These are phyloP conservation scores for Lagenidium sp. DNA, from an alignment of 352 stramenopile species.

Conservation along the genomic window DNA sequence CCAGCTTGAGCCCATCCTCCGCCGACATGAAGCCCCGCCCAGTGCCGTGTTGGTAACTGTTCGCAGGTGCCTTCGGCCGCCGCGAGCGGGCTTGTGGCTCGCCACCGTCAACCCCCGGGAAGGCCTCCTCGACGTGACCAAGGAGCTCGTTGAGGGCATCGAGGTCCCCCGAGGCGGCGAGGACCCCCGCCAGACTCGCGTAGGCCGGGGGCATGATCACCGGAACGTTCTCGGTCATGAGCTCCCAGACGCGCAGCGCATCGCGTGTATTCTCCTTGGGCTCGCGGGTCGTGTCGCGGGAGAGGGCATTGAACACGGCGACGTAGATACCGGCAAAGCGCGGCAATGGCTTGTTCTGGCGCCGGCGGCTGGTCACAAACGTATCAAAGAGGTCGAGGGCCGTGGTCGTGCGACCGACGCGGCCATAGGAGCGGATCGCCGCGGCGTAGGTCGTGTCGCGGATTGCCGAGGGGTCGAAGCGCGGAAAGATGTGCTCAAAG, in stretches of 20 bases:
- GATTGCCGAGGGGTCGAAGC: conserved; percentile 34
- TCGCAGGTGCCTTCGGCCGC: background rate
- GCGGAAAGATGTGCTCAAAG: conserved; percentile 47
- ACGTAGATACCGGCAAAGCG: conserved; percentile 55
- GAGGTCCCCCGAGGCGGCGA: conserved; percentile 66
- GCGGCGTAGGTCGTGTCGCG: conserved; percentile 46
- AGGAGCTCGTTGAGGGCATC: conserved; percentile 58
- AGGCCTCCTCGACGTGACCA: conserved; percentile 27
- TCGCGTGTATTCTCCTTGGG: conserved; percentile 59
- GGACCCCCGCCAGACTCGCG: conserved; percentile 72
- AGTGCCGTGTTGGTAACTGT: too few relatives aligned
- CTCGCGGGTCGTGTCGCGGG: conserved; percentile 47
- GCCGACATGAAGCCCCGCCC: too few relatives aligned
- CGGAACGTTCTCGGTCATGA: conserved; percentile 60
- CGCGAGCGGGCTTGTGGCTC: background rate
- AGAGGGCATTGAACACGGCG: conserved; percentile 77
- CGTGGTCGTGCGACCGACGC: conserved; percentile 48
- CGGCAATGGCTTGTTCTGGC: conserved; percentile 15
- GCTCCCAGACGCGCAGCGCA: conserved; percentile 62
- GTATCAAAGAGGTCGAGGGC: conserved; percentile 65
- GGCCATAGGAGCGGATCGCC: conserved; percentile 62
- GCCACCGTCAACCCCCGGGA: background rate
- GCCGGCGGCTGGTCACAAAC: conserved; percentile 39
- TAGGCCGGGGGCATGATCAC: conserved; percentile 64
- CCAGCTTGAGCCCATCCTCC: conserved; percentile 8